Evolutionary conservation across 1,139 yeast genomes (phyloP).

Genomic region (Lodderomyces beijingensis): DNA sequence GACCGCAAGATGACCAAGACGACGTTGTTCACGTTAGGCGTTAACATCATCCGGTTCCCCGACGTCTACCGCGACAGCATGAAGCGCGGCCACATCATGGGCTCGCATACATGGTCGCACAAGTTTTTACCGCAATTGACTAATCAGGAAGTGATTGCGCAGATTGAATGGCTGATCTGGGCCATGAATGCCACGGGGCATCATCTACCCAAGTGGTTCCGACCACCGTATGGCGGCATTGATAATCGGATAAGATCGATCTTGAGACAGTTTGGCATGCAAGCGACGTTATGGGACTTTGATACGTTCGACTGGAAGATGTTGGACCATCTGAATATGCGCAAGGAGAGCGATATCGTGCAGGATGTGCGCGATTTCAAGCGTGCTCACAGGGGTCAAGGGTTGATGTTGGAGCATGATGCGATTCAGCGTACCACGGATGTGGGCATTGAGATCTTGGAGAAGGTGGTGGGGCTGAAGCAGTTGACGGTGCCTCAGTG

Average conservation of each 20-base stretch:
- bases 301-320: constrained; percentile 92
- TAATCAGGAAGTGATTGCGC: constrained; percentile 82
- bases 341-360: constrained; percentile 49
- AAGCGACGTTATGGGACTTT: constrained; percentile 84
- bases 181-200: constrained; percentile 94
- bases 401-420: constrained; percentile 84
- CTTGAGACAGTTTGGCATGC: constrained; percentile 80
- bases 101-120: constrained; percentile 93
- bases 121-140: constrained; percentile 71
- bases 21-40: constrained; percentile 84
- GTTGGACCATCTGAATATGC: constrained; percentile 27
- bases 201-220: constrained; percentile 87
- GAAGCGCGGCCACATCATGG: constrained; percentile 70
- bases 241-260: constrained; percentile 82
- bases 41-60: constrained; percentile 73
- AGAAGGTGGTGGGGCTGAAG: constrained; percentile 35
- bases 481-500: constrained; percentile 85
- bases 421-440: constrained; percentile 63
- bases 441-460: constrained; percentile 56
- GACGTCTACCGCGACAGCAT: constrained; percentile 60
- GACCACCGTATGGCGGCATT: constrained; percentile 95
- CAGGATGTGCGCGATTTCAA: constrained; percentile 55
- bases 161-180: constrained; percentile 94
- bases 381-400: constrained; percentile 34
- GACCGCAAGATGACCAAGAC: constrained; percentile 33